Conservation (phyloP, 1,284 basidiomycete genomes). For the Volvariella surrecta region DNA sequence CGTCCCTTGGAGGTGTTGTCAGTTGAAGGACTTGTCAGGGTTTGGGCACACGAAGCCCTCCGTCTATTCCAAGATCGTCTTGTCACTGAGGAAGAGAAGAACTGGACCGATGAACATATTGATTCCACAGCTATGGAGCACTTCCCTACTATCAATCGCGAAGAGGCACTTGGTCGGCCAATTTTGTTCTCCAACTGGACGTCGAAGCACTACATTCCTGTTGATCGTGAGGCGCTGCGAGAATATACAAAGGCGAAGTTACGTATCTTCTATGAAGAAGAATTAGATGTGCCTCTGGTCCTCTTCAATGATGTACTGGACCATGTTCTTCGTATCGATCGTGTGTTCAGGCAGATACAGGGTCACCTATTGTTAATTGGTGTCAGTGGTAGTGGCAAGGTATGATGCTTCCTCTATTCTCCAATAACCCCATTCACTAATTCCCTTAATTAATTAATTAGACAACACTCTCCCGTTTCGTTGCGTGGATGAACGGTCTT, state of each 20-base stretch:
- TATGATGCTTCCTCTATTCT: conserved; percentile 23
- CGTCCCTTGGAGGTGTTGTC: conserved; percentile 85
- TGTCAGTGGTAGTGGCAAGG: conserved; percentile 97
- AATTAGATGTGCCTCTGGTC: conserved; percentile 96
- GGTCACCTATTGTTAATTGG: conserved; percentile 96
- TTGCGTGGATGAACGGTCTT: conserved; percentile 99
- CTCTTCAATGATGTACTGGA: conserved; percentile 98
- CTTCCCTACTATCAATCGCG: conserved; percentile 87
- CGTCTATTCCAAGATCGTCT: conserved; percentile 98
- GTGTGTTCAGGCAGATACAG: conserved; percentile 98
- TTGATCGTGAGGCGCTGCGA: conserved; percentile 87
- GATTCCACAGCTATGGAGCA: conserved; percentile 79
- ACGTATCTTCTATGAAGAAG: conserved; percentile 94
- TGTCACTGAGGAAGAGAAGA: conserved; percentile 84
- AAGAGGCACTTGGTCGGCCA: conserved; percentile 80
- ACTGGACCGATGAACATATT: conserved; percentile 93
- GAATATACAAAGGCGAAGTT: conserved; percentile 97
- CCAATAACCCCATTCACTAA: conserved; percentile 5
- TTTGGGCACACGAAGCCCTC: conserved; percentile 98
- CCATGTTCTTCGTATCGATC: conserved; percentile 94
- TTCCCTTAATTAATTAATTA: conserved; percentile 22
- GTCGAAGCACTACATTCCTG: conserved; percentile 93
- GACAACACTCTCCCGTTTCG: conserved; percentile 97
- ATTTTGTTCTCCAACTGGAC: conserved; percentile 99
- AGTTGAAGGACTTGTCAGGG: conserved; percentile 90